A percentile compares a stretch with the other conserved stretches of the same genome.
These are phyloP conservation scores for Ampelomyces quisqualis DNA, from an alignment of 2,329 filamentous ascomycete genomes.

Conservation along the genomic window DNA sequence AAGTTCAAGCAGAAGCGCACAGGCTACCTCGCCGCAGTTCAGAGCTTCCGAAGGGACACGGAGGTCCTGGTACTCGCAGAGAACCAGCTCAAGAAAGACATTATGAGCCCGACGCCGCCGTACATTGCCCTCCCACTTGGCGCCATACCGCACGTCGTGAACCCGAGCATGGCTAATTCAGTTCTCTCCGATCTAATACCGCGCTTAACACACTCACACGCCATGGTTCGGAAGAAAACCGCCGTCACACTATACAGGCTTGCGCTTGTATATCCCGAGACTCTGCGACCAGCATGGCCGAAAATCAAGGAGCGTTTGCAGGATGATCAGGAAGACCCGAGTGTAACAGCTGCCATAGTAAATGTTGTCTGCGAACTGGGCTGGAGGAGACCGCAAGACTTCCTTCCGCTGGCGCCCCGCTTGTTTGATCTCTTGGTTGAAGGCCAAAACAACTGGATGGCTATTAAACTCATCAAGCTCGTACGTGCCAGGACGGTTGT, in stretches of 20 bases:
- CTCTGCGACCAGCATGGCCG: conserved; percentile 87
- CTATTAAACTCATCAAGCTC: conserved; percentile 97
- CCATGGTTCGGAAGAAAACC: conserved; percentile 90
- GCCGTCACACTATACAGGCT: conserved; percentile 92
- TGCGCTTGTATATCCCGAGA: conserved; percentile 94
- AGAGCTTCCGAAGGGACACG: conserved; percentile 93
- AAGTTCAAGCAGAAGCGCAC: conserved; percentile 96
- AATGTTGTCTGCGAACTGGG: conserved; percentile 97
- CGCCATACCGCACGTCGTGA: conserved; percentile 93
- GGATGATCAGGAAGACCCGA: conserved; percentile 85
- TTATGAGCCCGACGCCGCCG: conserved; percentile 69
- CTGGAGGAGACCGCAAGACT: conserved; percentile 91
- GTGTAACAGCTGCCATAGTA: conserved; percentile 91
- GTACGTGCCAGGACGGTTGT: conserved; percentile 51
- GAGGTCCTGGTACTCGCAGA: conserved; percentile 97
- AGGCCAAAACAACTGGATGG: conserved; percentile 98
- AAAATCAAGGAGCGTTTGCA: conserved; percentile 94
- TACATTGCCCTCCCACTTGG: conserved; percentile 83
- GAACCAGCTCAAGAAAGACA: conserved; percentile 93
- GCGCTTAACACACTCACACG: conserved; percentile 79
- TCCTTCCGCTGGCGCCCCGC: conserved; percentile 84
- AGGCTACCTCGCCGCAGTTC: conserved; percentile 90
- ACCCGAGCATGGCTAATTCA: conserved; percentile 85
- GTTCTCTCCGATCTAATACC: conserved; percentile 84
- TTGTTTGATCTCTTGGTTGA: conserved; percentile 91